Evolutionary conservation across 495 filamentous ascomycete species (phyloP), one percentile per base, ranked within the genome.

Genomic region (Podospora anserina): DNA sequence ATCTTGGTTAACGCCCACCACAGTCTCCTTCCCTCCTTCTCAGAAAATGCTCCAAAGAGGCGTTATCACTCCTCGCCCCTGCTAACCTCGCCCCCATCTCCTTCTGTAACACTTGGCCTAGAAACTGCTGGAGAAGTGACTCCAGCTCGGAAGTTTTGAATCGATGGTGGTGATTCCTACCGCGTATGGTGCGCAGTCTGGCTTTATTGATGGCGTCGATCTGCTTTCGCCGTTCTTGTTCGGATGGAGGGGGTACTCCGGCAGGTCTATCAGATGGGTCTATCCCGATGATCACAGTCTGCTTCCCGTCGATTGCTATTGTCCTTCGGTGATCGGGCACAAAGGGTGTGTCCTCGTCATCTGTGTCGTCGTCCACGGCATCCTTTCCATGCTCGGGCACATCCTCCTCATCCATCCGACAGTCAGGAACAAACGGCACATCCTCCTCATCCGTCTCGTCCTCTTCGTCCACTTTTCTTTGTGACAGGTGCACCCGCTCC

Each of bases 11-110:
- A 3, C 39, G 39, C 9, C 39, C 39, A 5, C 66, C 71, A 64
- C 77, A 79, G 64, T 79, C 77, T 11, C 68, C 74, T 34, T 74
- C 69, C 62, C 75, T 70, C 60, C 77, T 60, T 64, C 74, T 69
- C 66, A 79, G 44, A 65, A 79, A 79, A 54, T 67, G 70, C 66
- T 79, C 76, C 15, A 77, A 13, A 16, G 68, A 61, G 15, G 66
- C 58, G 19, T 71, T 49, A 5, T 49, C 39, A 49, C 15, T 13
- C 13, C 39, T 49, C 15, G 13, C 2, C 2, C 39, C 70, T 19
- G 58, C 26, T 6, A 58, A 54, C 16, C 66, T n/a, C 67, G n/a
- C 2, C 23, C 4, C 59, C 59, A 27, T 18, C 9, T 27, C 34
- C n/a, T 71, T 74, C 0, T 53, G 65, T 16, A 77, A 20, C 1